These are phyloP conservation scores for Saccharomycopsis lassenensis DNA, from an alignment of 805 yeast genomes.

Conservation along the genomic window DNA sequence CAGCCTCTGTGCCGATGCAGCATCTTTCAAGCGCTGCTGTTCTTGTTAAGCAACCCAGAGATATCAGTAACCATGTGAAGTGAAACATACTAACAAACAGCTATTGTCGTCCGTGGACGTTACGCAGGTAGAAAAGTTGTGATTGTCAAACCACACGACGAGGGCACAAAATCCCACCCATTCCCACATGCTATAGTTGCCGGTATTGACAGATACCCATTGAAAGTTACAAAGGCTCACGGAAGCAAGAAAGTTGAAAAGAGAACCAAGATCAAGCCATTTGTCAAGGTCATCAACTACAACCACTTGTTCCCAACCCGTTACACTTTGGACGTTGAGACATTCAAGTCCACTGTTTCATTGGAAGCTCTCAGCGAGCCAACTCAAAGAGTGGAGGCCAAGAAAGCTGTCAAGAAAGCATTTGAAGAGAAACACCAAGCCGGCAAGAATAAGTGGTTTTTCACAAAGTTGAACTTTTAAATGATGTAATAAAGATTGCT, in stretches of 20 bases:
- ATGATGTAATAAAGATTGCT: too few species aligned
- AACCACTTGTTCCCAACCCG: conserved; percentile 99
- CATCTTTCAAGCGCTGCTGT: conserved; percentile 1
- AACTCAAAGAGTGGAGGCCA: conserved; percentile 97
- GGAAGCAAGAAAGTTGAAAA: conserved; percentile 94
- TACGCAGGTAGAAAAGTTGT: conserved; percentile 99
- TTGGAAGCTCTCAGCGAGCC: conserved; percentile 95
- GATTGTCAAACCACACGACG: conserved; percentile 96
- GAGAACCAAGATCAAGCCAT: conserved; percentile 98
- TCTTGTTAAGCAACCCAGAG: neutral
- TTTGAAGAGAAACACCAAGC: conserved; percentile 99
- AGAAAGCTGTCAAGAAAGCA: conserved; percentile 97
- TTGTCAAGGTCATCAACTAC: conserved; percentile 98
- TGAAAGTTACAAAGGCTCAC: conserved; percentile 89
- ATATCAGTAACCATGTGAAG: neutral
- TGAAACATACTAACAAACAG: conserved; percentile 36
- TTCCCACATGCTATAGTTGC: conserved; percentile 99
- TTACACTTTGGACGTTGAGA: conserved; percentile 94
- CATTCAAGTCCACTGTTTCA: conserved; percentile 83
- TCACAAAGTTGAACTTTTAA: conserved; percentile 93
- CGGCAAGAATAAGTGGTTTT: conserved; percentile 99
- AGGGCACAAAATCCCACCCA: conserved; percentile 97
- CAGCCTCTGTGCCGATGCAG: conserved; percentile 21
- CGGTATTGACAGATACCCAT: conserved; percentile 98
- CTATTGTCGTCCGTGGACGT: conserved; percentile 99